phyloP scores from a whole-genome alignment of 2,329 filamentous ascomycete species.

The Neophaeococcomyces mojaviensis region DNA sequence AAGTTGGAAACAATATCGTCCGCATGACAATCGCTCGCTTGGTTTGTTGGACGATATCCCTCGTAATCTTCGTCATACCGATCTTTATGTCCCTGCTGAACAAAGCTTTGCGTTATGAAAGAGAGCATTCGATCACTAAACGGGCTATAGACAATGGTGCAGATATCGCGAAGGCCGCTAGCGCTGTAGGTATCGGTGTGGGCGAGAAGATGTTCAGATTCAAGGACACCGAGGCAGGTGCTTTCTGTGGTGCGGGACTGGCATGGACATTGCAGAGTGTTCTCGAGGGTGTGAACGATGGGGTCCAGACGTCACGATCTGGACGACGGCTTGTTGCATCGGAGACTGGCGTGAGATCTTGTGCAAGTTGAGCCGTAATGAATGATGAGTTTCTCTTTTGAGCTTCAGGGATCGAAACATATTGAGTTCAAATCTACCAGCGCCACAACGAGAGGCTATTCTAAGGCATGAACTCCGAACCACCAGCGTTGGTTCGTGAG shows the following conservation, averaged over 20 bases:
- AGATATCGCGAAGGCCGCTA: slow-evolving; percentile 1
- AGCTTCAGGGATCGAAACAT: too few species aligned
- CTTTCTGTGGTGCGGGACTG: background rate
- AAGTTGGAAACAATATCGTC: background rate
- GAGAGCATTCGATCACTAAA: slow-evolving; percentile 6
- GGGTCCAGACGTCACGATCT: background rate
- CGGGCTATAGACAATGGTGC: slow-evolving; percentile 1
- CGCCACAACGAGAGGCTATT: too few species aligned
- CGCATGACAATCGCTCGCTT: slow-evolving; percentile 1
- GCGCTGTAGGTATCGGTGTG: background rate
- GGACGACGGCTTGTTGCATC: background rate
- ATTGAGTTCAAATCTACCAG: too few species aligned
- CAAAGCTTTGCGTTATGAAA: slow-evolving; percentile 3
- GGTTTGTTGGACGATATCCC: background rate
- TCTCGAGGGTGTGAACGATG: background rate
- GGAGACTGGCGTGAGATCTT: too few species aligned
- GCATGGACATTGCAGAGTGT: background rate
- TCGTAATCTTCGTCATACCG: slow-evolving; percentile 3
- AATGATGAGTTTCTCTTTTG: too few species aligned
- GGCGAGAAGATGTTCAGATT: background rate
- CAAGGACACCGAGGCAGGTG: background rate
- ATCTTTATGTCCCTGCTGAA: slow-evolving; percentile 3
- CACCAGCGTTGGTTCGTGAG: too few species aligned
- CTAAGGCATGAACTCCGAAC: too few species aligned
- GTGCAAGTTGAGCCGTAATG: too few species aligned